Conservation (phyloP, 2,329 filamentous ascomycete species). For the Fusarium temperatum region DNA sequence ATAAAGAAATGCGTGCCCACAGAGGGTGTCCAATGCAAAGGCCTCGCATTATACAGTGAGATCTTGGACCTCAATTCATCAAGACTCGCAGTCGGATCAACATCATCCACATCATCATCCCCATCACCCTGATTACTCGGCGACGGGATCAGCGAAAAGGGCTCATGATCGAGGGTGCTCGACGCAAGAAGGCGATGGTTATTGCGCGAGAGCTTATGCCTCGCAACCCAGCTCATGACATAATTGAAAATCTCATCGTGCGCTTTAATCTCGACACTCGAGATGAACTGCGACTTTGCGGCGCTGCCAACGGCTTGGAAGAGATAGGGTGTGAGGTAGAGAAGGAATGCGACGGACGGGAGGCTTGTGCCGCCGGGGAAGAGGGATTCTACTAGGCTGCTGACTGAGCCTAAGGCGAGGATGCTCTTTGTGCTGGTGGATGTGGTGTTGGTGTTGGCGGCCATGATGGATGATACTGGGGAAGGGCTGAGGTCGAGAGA, state of each 20-base stretch:
- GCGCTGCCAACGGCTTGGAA: not conserved
- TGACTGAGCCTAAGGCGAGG: not conserved
- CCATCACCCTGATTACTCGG: not conserved
- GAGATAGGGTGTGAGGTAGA: constrained; percentile 6
- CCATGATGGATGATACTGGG: not conserved
- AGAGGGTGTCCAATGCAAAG: constrained; percentile 22
- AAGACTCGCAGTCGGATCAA: not conserved
- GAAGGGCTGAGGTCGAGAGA: not conserved
- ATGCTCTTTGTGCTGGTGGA: not conserved
- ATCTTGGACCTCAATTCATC: constrained; percentile 19
- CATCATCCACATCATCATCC: not conserved
- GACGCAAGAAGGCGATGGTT: constrained; percentile 24
- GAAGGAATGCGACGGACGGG: not conserved
- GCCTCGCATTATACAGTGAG: constrained; percentile 10
- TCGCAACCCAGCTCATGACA: constrained; percentile 26
- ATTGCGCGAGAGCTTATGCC: constrained; percentile 13
- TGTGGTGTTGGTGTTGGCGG: not conserved
- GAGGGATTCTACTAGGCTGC: not conserved
- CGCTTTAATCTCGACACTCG: constrained; percentile 16
- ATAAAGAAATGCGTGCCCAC: constrained; percentile 26
- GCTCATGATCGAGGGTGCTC: not conserved
- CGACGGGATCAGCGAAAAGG: not conserved
- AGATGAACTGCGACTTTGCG: constrained; percentile 10
- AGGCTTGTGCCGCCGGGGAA: not conserved
- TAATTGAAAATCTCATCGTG: constrained; percentile 25